Percentiles rank a stretch among this genome's conserved stretches.
Conservation (phyloP, 1,284 basidiomycete genomes). For the Xerocomus minutiporus region DNA sequence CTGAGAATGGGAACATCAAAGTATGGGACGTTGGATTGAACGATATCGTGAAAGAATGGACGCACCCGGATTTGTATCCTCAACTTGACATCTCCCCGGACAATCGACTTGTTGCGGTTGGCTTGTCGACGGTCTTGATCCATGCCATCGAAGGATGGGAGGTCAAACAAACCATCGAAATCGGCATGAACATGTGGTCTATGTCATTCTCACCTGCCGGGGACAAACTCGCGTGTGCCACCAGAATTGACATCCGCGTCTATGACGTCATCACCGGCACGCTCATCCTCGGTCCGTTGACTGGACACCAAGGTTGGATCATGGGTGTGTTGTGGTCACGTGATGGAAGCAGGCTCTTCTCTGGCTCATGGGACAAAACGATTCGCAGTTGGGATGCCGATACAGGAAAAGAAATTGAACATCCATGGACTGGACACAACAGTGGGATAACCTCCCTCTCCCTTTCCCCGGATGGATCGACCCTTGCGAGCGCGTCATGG, state of each 20-base stretch:
- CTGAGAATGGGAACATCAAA: too few species aligned
- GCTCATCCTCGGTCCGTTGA: neutral
- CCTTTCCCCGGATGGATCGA: neutral
- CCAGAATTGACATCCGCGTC: neutral
- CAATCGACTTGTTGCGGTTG: too few species aligned
- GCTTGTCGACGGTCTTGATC: too few species aligned
- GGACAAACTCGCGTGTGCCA: neutral
- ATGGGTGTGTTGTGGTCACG: slow-evolving; percentile 1
- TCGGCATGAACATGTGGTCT: too few species aligned
- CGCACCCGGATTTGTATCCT: too few species aligned
- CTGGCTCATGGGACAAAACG: neutral
- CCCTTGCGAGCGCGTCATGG: too few species aligned
- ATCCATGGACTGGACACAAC: neutral
- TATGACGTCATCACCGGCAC: neutral
- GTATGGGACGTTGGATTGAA: too few species aligned
- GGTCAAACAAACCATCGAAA: too few species aligned
- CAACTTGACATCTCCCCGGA: too few species aligned
- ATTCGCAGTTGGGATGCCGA: neutral
- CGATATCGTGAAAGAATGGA: too few species aligned
- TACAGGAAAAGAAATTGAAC: neutral
- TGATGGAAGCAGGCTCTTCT: neutral
- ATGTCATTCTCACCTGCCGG: neutral
- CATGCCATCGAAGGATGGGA: too few species aligned
- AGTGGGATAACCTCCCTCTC: neutral
- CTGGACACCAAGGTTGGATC: neutral